Evolutionary conservation across 2,329 filamentous ascomycete species (phyloP).

Genomic region (Aureobasidium subglaciale): DNA sequence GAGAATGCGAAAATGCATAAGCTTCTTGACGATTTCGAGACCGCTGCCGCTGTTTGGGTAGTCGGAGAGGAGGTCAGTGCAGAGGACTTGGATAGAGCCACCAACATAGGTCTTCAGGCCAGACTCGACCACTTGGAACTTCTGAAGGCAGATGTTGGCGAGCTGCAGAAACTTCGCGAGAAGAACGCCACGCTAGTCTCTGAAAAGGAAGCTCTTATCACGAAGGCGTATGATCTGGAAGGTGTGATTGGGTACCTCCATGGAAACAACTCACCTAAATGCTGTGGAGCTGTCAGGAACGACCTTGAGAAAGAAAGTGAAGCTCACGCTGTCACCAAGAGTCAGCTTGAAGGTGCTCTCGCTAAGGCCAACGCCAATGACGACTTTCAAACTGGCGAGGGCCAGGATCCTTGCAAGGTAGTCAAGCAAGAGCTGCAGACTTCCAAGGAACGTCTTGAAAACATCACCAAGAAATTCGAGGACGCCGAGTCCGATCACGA

Average conservation of each 20-base stretch:
- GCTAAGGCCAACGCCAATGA: neutral
- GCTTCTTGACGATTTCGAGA: neutral
- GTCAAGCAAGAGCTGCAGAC: neutral
- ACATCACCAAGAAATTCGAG: neutral
- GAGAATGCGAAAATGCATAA: neutral
- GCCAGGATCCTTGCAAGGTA: too few species aligned
- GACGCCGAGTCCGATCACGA: neutral
- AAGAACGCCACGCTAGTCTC: neutral
- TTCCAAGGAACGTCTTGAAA: neutral
- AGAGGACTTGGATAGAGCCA: neutral
- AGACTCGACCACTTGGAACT: neutral
- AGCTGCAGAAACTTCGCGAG: neutral
- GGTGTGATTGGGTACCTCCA: neutral
- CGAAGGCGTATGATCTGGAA: neutral
- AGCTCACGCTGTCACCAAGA: neutral
- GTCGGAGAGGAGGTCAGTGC: neutral
- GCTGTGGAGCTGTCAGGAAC: neutral
- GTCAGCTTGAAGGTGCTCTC: neutral
- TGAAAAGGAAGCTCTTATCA: neutral
- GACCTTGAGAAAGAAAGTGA: neutral
- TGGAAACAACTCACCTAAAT: neutral
- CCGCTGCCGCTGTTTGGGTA: neutral
- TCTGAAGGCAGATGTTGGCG: neutral
- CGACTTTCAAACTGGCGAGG: neutral
- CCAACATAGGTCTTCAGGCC: neutral